phyloP scores from a whole-genome alignment of 352 stramenopile genomes.

The Pythium chondricola region DNA sequence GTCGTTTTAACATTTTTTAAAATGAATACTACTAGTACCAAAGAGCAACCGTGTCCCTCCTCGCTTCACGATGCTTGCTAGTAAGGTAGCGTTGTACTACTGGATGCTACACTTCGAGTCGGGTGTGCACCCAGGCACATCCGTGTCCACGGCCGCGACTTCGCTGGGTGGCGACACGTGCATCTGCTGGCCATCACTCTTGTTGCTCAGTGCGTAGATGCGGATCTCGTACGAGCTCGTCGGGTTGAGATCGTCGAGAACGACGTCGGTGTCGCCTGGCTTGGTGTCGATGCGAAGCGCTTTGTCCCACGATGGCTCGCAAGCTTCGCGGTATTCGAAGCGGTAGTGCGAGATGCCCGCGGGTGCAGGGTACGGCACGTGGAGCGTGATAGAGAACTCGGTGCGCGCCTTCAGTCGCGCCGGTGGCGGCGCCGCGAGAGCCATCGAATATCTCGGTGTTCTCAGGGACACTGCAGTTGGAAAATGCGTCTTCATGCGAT shows the following conservation, averaged over 20 bases:
- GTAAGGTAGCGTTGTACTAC: too few species aligned
- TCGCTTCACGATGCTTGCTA: too few species aligned
- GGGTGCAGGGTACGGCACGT: slow-evolving; percentile 23
- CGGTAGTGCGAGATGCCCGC: slow-evolving; percentile 30
- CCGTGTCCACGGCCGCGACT: slow-evolving; percentile 78
- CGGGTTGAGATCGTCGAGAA: slow-evolving; percentile 83
- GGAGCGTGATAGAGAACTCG: slow-evolving; percentile 79
- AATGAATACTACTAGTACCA: too few species aligned
- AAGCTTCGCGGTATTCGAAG: slow-evolving; percentile 70
- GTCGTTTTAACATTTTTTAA: too few species aligned
- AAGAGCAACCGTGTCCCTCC: too few species aligned
- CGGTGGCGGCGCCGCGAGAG: slow-evolving; percentile 32
- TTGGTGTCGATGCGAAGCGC: slow-evolving; percentile 35
- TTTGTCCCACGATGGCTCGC: slow-evolving; percentile 27
- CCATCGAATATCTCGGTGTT: too few species aligned
- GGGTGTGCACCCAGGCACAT: slow-evolving; percentile 76
- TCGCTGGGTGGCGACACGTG: slow-evolving; percentile 56
- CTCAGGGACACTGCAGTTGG: too few species aligned
- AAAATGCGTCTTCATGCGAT: too few species aligned
- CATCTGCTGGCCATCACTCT: slow-evolving; percentile 24
- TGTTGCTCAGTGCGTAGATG: slow-evolving; percentile 51
- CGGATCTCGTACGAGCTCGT: slow-evolving; percentile 86
- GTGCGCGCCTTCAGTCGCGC: slow-evolving; percentile 69
- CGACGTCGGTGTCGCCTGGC: slow-evolving; percentile 32
- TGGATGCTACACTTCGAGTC: slow-evolving; percentile 36